These are phyloP conservation scores for Lithocarpus polystachyus DNA, from an alignment of 306 rosid genomes.

Conservation along the genomic window DNA sequence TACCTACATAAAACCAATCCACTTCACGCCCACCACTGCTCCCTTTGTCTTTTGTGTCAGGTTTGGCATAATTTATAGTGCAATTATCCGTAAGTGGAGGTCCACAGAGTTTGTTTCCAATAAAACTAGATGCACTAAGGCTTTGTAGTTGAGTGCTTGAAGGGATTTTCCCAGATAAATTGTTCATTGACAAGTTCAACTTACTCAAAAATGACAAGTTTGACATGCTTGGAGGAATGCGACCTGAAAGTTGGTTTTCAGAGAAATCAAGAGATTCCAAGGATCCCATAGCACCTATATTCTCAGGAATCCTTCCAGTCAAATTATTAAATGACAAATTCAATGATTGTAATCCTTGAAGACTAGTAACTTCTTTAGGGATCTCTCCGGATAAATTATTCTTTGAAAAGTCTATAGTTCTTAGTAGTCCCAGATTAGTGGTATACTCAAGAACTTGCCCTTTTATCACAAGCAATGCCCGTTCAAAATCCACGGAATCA, in stretches of 20 bases:
- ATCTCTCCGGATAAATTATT: background rate
- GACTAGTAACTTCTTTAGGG: conserved; percentile 5
- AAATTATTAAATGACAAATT: background rate
- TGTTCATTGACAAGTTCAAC: background rate
- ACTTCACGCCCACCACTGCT: no score
- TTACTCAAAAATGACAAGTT: background rate
- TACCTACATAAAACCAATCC: no score
- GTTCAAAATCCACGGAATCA: no score
- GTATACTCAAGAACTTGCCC: background rate
- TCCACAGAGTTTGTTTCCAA: conserved; percentile 3
- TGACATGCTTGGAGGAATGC: background rate
- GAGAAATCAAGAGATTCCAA: background rate
- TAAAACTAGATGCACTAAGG: background rate
- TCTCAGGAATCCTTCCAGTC: background rate
- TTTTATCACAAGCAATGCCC: no score
- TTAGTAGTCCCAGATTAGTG: background rate
- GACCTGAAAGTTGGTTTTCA: background rate
- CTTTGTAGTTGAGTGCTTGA: background rate
- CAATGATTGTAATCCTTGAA: background rate
- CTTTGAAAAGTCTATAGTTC: background rate
- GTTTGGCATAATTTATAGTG: no score
- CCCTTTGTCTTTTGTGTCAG: no score
- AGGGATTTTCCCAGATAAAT: background rate
- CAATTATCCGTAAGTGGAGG: conserved; percentile 2
- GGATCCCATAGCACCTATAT: background rate